A percentile compares a stretch with the other conserved stretches of the same genome.
Evolutionary conservation across 805 yeast species (phyloP).

Genomic region (Wickerhamiella hasegawae): DNA sequence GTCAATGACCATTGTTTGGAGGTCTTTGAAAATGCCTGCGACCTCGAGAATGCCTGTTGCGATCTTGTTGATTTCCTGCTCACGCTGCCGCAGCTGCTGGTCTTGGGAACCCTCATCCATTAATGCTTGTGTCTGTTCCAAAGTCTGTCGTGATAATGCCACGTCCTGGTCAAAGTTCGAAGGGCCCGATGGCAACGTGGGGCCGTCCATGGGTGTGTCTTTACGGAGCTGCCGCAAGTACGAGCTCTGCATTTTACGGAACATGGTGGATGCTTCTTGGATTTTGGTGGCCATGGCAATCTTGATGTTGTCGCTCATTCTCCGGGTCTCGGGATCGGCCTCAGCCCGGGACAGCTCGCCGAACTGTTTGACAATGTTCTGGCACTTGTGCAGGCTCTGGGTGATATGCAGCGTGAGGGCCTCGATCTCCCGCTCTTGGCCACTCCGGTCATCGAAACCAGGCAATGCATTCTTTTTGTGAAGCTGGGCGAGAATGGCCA

Average conservation of each 20-base stretch:
- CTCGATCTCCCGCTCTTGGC: constrained; percentile 67
- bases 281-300: constrained; percentile 73
- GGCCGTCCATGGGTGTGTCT: constrained; percentile 32
- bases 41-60: constrained; percentile 93
- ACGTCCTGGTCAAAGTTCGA: constrained; percentile 23
- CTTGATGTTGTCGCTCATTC: constrained; percentile 64
- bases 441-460: constrained; percentile 66
- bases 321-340: constrained; percentile 33
- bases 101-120: constrained; percentile 19
- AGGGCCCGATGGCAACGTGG: constrained; percentile 17
- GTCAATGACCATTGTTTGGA: constrained; percentile 82
- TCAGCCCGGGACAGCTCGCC: constrained; percentile 26
- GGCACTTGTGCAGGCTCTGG: constrained; percentile 60
- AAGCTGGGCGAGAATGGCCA: constrained; percentile 45
- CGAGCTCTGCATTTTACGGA: constrained; percentile 75
- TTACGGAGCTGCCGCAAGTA: constrained; percentile 72
- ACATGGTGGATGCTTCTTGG: constrained; percentile 61
- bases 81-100: constrained; percentile 45
- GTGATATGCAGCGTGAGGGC: constrained; percentile 60
- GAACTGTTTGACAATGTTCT: constrained; percentile 55
- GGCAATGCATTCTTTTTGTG: constrained; percentile 78
- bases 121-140: constrained; percentile 11
- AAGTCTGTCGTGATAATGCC: constrained; percentile 24
- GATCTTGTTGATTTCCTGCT: constrained; percentile 72
- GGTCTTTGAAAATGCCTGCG: constrained; percentile 80